phyloP scores from a whole-genome alignment of 441 rosid genomes.

The Omphalea diandra region DNA sequence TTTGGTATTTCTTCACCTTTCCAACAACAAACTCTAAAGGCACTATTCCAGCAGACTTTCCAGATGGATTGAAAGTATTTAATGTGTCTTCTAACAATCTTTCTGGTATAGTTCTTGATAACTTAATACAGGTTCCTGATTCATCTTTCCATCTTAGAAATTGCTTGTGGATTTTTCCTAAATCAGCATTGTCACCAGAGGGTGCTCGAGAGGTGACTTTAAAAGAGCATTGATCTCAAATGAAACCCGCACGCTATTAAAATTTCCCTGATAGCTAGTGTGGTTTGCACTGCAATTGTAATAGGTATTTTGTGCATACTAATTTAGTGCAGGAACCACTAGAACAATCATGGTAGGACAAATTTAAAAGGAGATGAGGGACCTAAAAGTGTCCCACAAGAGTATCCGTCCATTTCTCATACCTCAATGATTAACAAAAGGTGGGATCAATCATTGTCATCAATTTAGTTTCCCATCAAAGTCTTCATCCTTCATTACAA shows the following conservation, averaged over 20 bases:
- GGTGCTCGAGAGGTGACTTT: conserved; percentile 17
- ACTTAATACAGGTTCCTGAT: conserved; percentile 49
- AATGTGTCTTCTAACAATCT: conserved; percentile 74
- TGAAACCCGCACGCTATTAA: conserved; percentile 44
- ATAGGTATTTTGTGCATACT: conserved; percentile 55
- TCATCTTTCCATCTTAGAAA: conserved; percentile 84
- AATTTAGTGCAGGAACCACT: conserved; percentile 52
- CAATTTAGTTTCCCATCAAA: conserved; percentile 40
- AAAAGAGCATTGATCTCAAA: conserved; percentile 29
- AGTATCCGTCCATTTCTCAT: conserved; percentile 40
- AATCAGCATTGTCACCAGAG: conserved; percentile 25
- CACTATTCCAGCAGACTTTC: conserved; percentile 66
- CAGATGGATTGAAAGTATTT: conserved; percentile 47
- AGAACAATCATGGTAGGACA: conserved; percentile 50
- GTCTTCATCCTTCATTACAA: conserved; percentile 30
- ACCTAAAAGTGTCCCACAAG: conserved; percentile 32
- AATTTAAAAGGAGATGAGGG: conserved; percentile 34
- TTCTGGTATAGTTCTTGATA: conserved; percentile 64
- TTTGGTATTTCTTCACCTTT: conserved; percentile 57
- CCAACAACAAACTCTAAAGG: conserved; percentile 66
- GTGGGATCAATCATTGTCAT: conserved; percentile 41
- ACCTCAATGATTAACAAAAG: conserved; percentile 38
- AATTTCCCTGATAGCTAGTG: conserved; percentile 54
- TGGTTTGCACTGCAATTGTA: conserved; percentile 52
- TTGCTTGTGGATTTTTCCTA: conserved; percentile 42